Evolutionary conservation across 192 early-diverging fungal species (phyloP).

Genomic region (Gamsiella multidivaricata): DNA sequence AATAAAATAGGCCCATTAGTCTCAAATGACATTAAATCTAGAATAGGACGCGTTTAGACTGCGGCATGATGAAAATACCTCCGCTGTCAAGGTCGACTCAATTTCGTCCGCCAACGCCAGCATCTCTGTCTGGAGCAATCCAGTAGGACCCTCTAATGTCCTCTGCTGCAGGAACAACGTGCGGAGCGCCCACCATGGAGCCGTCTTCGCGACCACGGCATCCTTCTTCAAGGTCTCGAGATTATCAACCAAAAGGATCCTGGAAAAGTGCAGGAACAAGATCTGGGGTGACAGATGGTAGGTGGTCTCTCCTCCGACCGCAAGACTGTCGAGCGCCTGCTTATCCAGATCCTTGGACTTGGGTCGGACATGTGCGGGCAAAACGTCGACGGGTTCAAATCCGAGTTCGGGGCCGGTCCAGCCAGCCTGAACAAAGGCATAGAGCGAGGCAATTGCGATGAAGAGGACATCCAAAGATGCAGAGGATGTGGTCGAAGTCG

Average conservation of each 20-base stretch:
- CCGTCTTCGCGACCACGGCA: slow-evolving; percentile 50
- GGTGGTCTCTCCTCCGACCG: slow-evolving; percentile 85
- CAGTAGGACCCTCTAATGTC: slow-evolving; percentile 69
- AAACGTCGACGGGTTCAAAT: slow-evolving; percentile 65
- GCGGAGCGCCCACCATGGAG: slow-evolving; percentile 83
- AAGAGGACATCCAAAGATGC: slow-evolving; percentile 57
- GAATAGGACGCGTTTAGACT: too few relatives aligned
- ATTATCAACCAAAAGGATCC: slow-evolving; percentile 70
- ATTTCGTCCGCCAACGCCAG: slow-evolving; percentile 33
- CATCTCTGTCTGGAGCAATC: slow-evolving; percentile 64
- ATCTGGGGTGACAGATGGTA: slow-evolving; percentile 82
- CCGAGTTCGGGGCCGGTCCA: slow-evolving; percentile 89
- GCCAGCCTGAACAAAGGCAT: slow-evolving; percentile 84
- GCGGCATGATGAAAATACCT: slow-evolving; percentile 34
- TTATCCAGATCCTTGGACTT: slow-evolving; percentile 54
- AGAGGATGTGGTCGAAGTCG: slow-evolving; percentile 21
- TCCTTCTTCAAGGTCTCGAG: slow-evolving; percentile 31
- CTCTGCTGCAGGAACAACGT: slow-evolving; percentile 81
- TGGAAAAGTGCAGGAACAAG: slow-evolving; percentile 74
- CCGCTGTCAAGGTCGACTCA: slow-evolving; percentile 22
- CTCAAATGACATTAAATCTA: too few relatives aligned
- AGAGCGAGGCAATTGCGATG: slow-evolving; percentile 78
- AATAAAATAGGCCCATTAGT: background rate
- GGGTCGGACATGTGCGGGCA: slow-evolving; percentile 62
- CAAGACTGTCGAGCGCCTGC: slow-evolving; percentile 62